phyloP scores from a whole-genome alignment of 768 basidiomycete genomes.

The Cystobasidium ongulense region DNA sequence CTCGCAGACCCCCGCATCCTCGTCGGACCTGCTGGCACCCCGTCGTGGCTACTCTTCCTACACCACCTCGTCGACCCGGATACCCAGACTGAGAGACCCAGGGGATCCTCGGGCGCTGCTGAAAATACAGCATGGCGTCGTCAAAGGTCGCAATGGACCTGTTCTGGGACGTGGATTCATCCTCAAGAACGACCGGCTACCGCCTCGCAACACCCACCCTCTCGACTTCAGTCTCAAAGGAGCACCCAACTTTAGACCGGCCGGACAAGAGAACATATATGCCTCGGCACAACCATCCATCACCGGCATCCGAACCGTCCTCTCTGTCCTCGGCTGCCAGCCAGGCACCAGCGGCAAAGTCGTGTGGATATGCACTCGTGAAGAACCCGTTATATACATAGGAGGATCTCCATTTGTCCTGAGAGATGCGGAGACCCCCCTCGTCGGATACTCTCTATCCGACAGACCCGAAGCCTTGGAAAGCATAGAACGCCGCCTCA shows the following conservation, averaged over 20 bases:
- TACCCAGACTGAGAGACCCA: not conserved
- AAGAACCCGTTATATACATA: conserved; percentile 84
- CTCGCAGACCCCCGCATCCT: not conserved
- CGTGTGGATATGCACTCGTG: conserved; percentile 93
- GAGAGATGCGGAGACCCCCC: conserved; percentile 72
- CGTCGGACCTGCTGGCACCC: not conserved
- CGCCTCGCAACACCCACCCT: not conserved
- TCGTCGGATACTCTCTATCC: conserved; percentile 67
- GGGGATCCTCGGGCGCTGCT: conserved; percentile 1
- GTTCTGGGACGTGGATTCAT: conserved; percentile 83
- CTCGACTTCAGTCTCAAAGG: conserved; percentile 86
- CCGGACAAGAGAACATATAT: conserved; percentile 76
- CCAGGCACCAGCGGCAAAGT: conserved; percentile 42
- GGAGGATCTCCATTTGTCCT: conserved; percentile 88
- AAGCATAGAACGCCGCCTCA: conserved; percentile 78
- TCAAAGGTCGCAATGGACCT: conserved; percentile 72
- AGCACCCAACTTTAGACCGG: conserved; percentile 88
- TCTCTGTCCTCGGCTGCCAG: conserved; percentile 60
- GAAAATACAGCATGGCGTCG: conserved; percentile 47
- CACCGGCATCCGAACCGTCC: conserved; percentile 78
- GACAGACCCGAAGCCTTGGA: conserved; percentile 93
- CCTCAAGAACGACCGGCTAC: conserved; percentile 54
- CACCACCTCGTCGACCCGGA: not conserved
- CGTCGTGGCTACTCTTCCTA: not conserved
- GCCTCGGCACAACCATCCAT: conserved; percentile 92